Evolutionary conservation across 2,329 filamentous ascomycete species (phyloP), one percentile per base, ranked within the genome.

Genomic region (Pestalotiopsis fici): DNA sequence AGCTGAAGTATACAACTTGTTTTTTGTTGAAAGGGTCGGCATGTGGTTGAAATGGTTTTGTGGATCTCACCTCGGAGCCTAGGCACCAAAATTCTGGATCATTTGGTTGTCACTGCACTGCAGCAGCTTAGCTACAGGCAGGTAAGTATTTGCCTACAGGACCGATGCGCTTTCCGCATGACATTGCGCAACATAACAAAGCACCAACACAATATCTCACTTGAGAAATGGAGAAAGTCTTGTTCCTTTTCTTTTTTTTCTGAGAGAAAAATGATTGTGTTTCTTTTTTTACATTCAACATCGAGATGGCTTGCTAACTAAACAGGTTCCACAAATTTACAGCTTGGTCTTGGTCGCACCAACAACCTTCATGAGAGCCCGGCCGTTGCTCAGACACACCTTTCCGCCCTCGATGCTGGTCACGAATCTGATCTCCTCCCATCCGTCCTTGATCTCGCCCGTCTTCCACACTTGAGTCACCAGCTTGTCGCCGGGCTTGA

Each of bases 341-440:
- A 93, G 80, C 83, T 91, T 93, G 79, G 86, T 88, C 83, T 87
- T 88, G 59, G 80, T 77, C 7, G 81, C 77, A 18, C 76, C 86
- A 64, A 86, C 85, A 67, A 88, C 83, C 85, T 88, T 93, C 75
- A 98, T 88, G 77, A 95, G 79, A 28, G 93, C 93, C 67, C 94
- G 86, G 4, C 95, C 95, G 78, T 98, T 97, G 81, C 90, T 96
- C 80, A 98, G 82, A 69, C 93, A 93, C 21, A 94, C 89, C 86
- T 96, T 97, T 37, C 93, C 93, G 37, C 91, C 90, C 73, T 91
- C 91, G 28, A 97, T 90, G 77, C 88, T 87, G 1, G 92, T 93
- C 65, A 91, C 85, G 76, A 97, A 98, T 59, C 93, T 86, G 63
- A 97, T 83, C 79, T 97, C 94, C 80, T 97, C 94, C 81, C 88